Evolutionary conservation across 495 filamentous ascomycete genomes (phyloP), one percentile per base, ranked within the genome.

Genomic region (Chaetomidium leptoderma): DNA sequence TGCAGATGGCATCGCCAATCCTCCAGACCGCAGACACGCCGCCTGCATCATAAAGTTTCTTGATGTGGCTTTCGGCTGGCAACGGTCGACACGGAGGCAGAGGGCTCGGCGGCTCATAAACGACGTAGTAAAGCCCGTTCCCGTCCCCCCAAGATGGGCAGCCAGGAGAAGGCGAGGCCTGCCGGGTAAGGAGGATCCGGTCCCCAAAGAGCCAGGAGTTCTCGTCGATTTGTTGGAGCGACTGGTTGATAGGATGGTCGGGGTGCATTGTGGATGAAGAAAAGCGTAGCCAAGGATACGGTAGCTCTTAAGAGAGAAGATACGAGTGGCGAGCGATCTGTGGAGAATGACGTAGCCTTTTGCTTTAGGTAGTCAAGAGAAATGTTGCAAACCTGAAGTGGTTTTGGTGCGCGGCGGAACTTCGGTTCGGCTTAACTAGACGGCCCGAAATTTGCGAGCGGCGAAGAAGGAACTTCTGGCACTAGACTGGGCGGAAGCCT

Each of bases 211-310:
- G 50, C 50, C 50, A 53, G 36, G 50, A 53, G 36, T 43, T 53
- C 51, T 53, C 51, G 19, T 53, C 37, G 51, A 53, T 43, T 53
- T 53, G 51, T 53, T 53, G 51, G 11, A 53, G 51, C 51, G 49
- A 40, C 35, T 40, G 49, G 49, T 52, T 52, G 35, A 52, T 33
- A 27, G 49, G 49, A 39, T 26, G 49, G 33, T 40, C 49, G 23
- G 6, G 30, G 30, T 52, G 49, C 49, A 52, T 52, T 40, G 32
- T 52, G 36, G 36, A 39, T 39, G 36, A 44, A 44, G 40, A 7
- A 14, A 44, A 44, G 40, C 40, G 40, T 24, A 24, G n/a, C 3
- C n/a, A 44, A 44, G n/a, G n/a, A 44, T 44, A 44, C 21, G 40
- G 40, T 24, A 44, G 40, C 40, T 24, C n/a, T n/a, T n/a, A 44